Percentiles rank a stretch among this genome's conserved stretches.
phyloP scores from a whole-genome alignment of 225 moss, liverwort and hornwort genomes.

The Neckera pumila region DNA sequence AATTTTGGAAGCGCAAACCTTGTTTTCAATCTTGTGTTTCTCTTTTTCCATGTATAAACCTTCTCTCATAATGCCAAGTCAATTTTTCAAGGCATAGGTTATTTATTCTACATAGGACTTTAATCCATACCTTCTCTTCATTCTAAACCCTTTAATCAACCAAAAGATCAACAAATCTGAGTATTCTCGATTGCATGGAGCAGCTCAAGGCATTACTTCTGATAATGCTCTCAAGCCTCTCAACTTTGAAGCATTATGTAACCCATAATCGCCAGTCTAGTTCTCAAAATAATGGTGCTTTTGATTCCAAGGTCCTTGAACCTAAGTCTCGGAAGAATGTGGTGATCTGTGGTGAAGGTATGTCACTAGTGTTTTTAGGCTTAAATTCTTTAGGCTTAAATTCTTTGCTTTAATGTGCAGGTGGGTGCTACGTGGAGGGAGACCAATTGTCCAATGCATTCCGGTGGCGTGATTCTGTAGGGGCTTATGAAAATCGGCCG shows the following conservation, averaged over 20 bases:
- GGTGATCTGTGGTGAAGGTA: neutral
- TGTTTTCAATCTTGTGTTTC: neutral
- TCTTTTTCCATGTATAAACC: neutral
- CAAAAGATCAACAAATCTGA: neutral
- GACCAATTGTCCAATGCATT: slow-evolving; percentile 59
- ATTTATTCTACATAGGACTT: neutral
- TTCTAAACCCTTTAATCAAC: neutral
- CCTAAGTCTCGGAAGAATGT: neutral
- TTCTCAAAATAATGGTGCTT: neutral
- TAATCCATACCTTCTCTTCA: neutral
- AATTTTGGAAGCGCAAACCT: neutral
- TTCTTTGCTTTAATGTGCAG: neutral
- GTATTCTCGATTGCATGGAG: neutral
- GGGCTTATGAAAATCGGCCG: slow-evolving; percentile 69
- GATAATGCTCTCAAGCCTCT: neutral
- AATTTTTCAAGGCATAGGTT: neutral
- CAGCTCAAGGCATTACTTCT: neutral
- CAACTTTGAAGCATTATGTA: neutral
- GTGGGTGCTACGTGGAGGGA: slow-evolving; percentile 96
- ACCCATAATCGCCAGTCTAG: neutral
- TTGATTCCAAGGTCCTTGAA: neutral
- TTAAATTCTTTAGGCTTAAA: neutral
- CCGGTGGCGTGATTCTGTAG: slow-evolving; percentile 82
- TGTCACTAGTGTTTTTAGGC: neutral
- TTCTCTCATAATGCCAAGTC: neutral